These are phyloP conservation scores for Candida mesenterica DNA, from an alignment of 1,139 yeast species.

Conservation along the genomic window DNA sequence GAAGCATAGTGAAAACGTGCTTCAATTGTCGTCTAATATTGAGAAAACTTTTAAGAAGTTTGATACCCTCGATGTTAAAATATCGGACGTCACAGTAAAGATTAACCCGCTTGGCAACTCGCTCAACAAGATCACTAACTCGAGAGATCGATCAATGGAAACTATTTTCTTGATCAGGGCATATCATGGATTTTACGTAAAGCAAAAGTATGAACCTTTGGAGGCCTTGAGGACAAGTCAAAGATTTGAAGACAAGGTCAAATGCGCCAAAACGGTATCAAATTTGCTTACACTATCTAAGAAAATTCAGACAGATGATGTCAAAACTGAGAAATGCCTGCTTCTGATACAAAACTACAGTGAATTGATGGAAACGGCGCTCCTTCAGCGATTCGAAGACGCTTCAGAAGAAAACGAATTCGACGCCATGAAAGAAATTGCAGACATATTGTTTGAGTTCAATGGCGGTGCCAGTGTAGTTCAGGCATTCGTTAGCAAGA, in stretches of 20 bases:
- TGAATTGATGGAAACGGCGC: constrained; percentile 68
- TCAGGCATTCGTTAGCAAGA: constrained; percentile 79
- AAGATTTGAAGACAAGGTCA: constrained; percentile 50
- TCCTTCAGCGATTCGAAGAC: constrained; percentile 56
- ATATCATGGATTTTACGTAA: constrained; percentile 69
- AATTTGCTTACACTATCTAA: constrained; percentile 63
- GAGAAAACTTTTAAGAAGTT: constrained; percentile 46
- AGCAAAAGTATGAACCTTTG: constrained; percentile 62
- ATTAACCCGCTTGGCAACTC: constrained; percentile 76
- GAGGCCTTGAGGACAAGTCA: constrained; percentile 46
- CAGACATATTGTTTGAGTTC: constrained; percentile 74
- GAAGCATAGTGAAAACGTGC: constrained; percentile 65
- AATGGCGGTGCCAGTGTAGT: constrained; percentile 86
- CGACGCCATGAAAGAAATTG: constrained; percentile 73
- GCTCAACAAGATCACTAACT: constrained; percentile 70
- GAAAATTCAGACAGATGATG: constrained; percentile 54
- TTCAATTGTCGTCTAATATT: constrained; percentile 53
- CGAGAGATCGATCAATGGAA: constrained; percentile 71
- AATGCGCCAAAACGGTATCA: constrained; percentile 68
- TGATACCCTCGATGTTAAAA: constrained; percentile 56
- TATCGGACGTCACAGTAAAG: constrained; percentile 57
- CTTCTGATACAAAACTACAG: constrained; percentile 66
- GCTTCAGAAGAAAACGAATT: constrained; percentile 60
- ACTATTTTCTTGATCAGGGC: constrained; percentile 75
- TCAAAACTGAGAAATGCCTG: constrained; percentile 51